Base-by-base conservation (phyloP, 1,284 basidiomycete genomes). In the Chondrostereum purpureum region DNA sequence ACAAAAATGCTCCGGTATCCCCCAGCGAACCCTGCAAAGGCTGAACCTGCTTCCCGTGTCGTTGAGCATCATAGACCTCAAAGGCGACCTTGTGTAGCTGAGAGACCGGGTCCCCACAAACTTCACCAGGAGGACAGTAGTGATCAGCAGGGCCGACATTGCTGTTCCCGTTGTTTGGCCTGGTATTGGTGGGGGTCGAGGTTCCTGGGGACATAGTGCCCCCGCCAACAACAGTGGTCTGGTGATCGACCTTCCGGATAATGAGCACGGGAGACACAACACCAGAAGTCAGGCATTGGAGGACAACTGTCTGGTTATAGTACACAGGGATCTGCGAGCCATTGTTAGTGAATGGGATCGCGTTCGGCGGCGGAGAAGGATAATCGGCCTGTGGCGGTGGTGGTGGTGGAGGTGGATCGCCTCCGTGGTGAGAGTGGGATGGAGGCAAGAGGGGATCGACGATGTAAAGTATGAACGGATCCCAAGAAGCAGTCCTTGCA, bases 401-500 rank as follows among this genome's bases (percentile, higher is more conserved):
- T 0, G 86, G 81, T 18, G 88, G 84, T 4, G 85, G 80, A 34
- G 81, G 78, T 52, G 88, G 82, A 37, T 85, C 78, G 17, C 80
- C 78, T 37, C 80, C 78, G 27, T 31, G 27, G n/a, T 31, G 27
- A 8, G 27, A 31, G 27, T 31, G 27, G 8, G 27, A 31, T 2
- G 86, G 76, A 22, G 86, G 83, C 56, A 86, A 85, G 64, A 83
- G 88, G 48, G 88, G 86, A 58, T 90, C 87, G 50, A 90, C 87
- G 54, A 91, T 91, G 69, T 98, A 98, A 75, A 98, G 89, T 58
- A 97, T 84, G 67, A 96, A 97, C 1, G 92, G 87, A 68, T 94
- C 87, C 88, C 87, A 90, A 56, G 83, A 87, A 36, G 88, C 84
- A 14, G 88, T 90, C 45, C 86, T 75, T 35, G 87, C 87, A 55